A percentile compares a stretch with the other conserved stretches of the same genome.
Evolutionary conservation across 768 basidiomycete genomes (phyloP).

Genomic region (Amanita rubescens): DNA sequence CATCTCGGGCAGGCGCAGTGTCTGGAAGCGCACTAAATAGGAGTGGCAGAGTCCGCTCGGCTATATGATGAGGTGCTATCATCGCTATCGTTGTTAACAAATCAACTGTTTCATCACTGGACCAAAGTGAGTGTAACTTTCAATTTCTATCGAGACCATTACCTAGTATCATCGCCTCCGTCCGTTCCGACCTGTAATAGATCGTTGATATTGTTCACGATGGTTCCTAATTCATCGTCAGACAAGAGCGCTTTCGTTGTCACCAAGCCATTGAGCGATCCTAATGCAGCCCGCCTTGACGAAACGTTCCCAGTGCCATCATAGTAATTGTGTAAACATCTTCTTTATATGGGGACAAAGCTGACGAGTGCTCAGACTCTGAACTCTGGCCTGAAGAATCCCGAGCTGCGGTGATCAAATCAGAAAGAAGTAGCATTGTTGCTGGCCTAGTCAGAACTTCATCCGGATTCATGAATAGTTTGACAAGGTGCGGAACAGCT

Average conservation of each 20-base stretch:
- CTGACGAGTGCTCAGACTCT: conserved; percentile 14
- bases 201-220: conserved; percentile 72
- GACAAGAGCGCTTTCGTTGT: conserved; percentile 55
- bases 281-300: conserved; percentile 53
- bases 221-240: conserved; percentile 68
- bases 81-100: conserved; percentile 57
- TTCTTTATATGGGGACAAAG: conserved; percentile 63
- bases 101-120: conserved; percentile 46
- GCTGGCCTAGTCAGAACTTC: conserved; percentile 61
- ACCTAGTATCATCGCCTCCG: conserved; percentile 53
- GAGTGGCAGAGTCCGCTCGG: conserved; percentile 69
- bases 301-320: conserved; percentile 46
- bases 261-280: conserved; percentile 59
- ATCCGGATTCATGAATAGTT: conserved; percentile 64
- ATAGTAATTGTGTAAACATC: conserved; percentile 60
- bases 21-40: conserved; percentile 76
- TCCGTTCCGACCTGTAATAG: conserved; percentile 46
- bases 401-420: conserved; percentile 49
- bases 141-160: conserved; percentile 2
- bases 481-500: conserved; percentile 68
- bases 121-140: neutral
- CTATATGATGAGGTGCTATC: conserved; percentile 55
- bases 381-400: conserved; percentile 26
- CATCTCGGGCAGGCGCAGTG: conserved; percentile 46
- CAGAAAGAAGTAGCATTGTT: conserved; percentile 59